Evolutionary conservation across 2,329 filamentous ascomycete species (phyloP).

Genomic region (Talaromyces funiculosus): DNA sequence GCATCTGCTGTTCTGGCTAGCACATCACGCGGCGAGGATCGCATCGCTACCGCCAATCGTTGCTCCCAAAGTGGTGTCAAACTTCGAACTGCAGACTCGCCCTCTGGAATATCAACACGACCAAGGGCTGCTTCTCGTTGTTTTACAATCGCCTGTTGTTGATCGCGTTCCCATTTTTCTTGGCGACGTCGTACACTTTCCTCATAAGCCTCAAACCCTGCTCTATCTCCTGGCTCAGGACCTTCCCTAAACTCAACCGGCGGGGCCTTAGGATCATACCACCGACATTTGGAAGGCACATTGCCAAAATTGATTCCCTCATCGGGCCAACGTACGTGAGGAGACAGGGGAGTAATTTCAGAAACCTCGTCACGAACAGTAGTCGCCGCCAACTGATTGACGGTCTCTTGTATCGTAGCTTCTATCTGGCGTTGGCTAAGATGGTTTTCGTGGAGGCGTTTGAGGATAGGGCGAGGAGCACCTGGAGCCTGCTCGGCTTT

Average conservation of each 20-base stretch:
- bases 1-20: conserved; percentile 33
- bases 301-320: not conserved
- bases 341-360: not conserved
- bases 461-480: not conserved
- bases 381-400: not conserved
- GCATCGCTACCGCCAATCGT: conserved; percentile 28
- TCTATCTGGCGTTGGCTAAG: not conserved
- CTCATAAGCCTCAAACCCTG: not conserved
- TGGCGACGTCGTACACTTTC: not conserved
- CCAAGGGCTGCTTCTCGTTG: not conserved
- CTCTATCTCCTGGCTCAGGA: not conserved
- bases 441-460: not conserved
- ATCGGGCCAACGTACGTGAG: not conserved
- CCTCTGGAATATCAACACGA: conserved; percentile 20
- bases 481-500: not conserved
- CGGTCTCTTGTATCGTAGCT: not conserved
- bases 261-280: not conserved
- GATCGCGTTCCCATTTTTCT: conserved; percentile 18
- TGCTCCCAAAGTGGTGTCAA: conserved; percentile 34
- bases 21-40: conserved; percentile 19
- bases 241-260: not conserved
- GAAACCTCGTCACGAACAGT: not conserved
- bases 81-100: conserved; percentile 30
- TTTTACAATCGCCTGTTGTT: conserved; percentile 12
- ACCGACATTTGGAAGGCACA: not conserved